A percentile compares a stretch with the other conserved stretches of the same genome.
Evolutionary conservation across 768 basidiomycete species (phyloP).

Genomic region (Auriscalpium microsporum): DNA sequence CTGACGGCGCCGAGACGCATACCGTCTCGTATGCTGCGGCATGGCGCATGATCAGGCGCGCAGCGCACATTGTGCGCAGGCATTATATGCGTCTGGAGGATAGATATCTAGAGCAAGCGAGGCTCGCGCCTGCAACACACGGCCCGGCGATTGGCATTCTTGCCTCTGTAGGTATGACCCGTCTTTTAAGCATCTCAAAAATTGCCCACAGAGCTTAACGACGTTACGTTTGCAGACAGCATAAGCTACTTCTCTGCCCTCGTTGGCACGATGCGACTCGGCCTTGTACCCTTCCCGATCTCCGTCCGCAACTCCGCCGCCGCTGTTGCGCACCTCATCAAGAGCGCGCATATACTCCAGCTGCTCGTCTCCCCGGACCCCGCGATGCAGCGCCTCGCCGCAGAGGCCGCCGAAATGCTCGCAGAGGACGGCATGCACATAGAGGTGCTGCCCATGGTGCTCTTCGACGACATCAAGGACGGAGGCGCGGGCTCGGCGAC

Average conservation of each 20-base stretch:
- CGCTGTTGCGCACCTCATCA: constrained; percentile 23
- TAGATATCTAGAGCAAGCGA: no score
- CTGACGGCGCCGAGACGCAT: not conserved
- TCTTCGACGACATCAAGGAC: constrained; percentile 14
- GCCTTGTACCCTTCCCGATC: not conserved
- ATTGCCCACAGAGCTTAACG: not conserved
- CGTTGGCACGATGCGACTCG: not conserved
- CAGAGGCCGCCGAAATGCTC: constrained; percentile 11
- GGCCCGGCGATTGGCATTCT: not conserved
- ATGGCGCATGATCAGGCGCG: not conserved
- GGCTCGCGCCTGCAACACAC: no score
- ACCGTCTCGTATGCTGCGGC: not conserved
- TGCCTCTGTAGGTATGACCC: constrained; percentile 1
- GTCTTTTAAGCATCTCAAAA: not conserved
- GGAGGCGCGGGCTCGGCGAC: not conserved
- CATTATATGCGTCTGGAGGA: not conserved
- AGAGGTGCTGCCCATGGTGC: constrained; percentile 11
- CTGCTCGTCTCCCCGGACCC: constrained; percentile 18
- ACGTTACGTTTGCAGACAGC: not conserved
- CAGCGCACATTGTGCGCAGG: not conserved
- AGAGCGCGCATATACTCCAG: constrained; percentile 15
- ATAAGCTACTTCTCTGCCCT: not conserved
- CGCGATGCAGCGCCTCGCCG: constrained; percentile 12
- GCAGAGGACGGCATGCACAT: constrained; percentile 1
- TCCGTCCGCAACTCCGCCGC: not conserved